Conservation (phyloP, 1,284 basidiomycete genomes). For the Porogramme epimiltina region DNA sequence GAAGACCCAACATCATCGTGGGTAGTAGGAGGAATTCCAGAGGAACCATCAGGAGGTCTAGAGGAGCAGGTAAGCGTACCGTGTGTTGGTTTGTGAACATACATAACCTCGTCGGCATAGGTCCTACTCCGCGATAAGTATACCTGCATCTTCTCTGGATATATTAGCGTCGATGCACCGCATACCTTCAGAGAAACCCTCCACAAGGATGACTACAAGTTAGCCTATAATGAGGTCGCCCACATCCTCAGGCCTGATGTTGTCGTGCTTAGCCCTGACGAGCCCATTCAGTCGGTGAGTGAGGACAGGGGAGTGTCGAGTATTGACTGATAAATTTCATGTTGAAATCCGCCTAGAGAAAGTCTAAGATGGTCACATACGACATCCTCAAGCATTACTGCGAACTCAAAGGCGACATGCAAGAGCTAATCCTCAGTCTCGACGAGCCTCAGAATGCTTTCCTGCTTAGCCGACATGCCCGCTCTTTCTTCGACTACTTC, state of each 20-base stretch:
- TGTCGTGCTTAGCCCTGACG: not conserved
- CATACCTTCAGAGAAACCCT: not conserved
- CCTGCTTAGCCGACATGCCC: not conserved
- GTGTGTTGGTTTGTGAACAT: no score
- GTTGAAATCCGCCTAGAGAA: not conserved
- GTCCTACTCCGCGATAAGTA: no score
- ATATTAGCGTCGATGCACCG: no score
- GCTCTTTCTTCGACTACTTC: not conserved
- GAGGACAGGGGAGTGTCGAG: not conserved
- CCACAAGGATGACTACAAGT: not conserved
- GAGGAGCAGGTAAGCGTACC: no score
- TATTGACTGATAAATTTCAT: not conserved
- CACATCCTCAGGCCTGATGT: not conserved
- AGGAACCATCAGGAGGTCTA: no score
- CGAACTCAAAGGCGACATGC: not conserved
- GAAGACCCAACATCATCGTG: no score
- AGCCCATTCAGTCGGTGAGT: not conserved
- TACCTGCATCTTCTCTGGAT: no score
- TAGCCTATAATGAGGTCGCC: no score
- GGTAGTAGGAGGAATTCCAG: no score
- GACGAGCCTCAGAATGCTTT: not conserved
- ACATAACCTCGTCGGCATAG: no score
- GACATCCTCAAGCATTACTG: conserved; percentile 2
- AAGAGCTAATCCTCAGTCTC: not conserved
- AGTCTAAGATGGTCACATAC: not conserved